A percentile compares a stretch with the other conserved stretches of the same genome.
These are phyloP conservation scores for Fagopyrum homotropicum DNA, from an alignment of 148 eudicot species.

Conservation along the genomic window DNA sequence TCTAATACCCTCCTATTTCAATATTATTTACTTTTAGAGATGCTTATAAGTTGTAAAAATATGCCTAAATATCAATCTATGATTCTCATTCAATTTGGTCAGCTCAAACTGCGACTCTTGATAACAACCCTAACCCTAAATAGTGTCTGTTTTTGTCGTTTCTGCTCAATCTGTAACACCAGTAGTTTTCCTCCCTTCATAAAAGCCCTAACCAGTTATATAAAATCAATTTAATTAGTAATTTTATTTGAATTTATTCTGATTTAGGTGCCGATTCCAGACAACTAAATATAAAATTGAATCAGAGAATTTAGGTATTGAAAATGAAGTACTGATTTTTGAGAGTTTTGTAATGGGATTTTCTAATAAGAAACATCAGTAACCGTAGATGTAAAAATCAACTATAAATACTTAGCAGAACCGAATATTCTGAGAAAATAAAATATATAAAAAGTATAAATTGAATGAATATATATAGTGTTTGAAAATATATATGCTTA, in stretches of 20 bases:
- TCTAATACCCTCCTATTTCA: too few relatives aligned
- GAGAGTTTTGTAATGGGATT: not conserved
- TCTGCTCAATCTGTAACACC: too few relatives aligned
- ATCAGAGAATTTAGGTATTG: conserved; percentile 6
- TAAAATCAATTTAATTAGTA: not conserved
- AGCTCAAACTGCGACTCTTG: not conserved
- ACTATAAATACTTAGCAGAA: not conserved
- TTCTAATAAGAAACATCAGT: not conserved
- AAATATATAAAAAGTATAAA: not conserved
- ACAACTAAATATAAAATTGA: not conserved
- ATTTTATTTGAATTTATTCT: not conserved
- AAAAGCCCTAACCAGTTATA: not conserved
- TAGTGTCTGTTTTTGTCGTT: not conserved
- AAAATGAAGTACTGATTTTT: not conserved
- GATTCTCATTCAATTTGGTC: not conserved
- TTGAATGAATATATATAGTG: conserved; percentile 6
- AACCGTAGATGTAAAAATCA: conserved; percentile 9
- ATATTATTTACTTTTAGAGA: too few relatives aligned
- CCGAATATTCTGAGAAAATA: conserved; percentile 6
- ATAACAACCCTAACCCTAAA: too few relatives aligned
- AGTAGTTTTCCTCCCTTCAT: not conserved
- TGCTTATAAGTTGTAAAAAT: not conserved
- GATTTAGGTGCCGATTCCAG: not conserved
- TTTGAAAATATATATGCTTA: conserved; percentile 3
- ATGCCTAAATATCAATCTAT: too few relatives aligned